phyloP scores from a whole-genome alignment of 2,329 filamentous ascomycete species.

The Phoma sp. region DNA sequence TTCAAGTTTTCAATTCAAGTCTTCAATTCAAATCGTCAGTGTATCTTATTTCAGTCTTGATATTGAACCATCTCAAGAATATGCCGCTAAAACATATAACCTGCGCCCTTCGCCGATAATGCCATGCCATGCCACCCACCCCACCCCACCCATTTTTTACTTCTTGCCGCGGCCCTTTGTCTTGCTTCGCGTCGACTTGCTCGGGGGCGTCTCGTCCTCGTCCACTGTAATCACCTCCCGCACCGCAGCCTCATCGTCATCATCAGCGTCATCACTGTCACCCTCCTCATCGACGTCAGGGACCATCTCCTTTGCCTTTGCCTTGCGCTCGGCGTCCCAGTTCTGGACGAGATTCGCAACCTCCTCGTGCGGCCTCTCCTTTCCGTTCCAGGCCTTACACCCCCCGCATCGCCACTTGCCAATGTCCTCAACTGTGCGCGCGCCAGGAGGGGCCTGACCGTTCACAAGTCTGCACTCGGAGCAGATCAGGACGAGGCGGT shows the following conservation, averaged over 20 bases:
- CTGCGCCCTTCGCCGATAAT: too few species aligned
- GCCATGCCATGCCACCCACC: too few species aligned
- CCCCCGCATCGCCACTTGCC: constrained; percentile 87
- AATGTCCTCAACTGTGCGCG: constrained; percentile 76
- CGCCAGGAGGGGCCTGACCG: constrained; percentile 90
- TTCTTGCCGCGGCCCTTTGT: constrained; percentile 50
- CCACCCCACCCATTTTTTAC: constrained; percentile 7
- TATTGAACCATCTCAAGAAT: neutral
- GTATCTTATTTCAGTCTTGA: too few species aligned
- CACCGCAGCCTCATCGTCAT: constrained; percentile 17
- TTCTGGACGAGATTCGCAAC: constrained; percentile 42
- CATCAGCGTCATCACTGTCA: constrained; percentile 26
- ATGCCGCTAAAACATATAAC: constrained; percentile 1
- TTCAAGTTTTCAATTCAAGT: neutral
- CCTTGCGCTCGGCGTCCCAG: constrained; percentile 61
- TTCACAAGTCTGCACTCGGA: constrained; percentile 84
- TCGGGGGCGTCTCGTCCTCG: constrained; percentile 33
- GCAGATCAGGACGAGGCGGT: constrained; percentile 88
- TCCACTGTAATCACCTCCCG: constrained; percentile 10
- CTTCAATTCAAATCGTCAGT: too few species aligned
- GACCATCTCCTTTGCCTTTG: constrained; percentile 23
- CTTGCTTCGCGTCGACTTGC: constrained; percentile 52
- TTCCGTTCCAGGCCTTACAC: constrained; percentile 83
- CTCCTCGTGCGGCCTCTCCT: constrained; percentile 76
- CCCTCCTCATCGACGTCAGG: constrained; percentile 35